Evolutionary conservation across 2,329 filamentous ascomycete species (phyloP).

Genomic region (Aspergillus hortae): DNA sequence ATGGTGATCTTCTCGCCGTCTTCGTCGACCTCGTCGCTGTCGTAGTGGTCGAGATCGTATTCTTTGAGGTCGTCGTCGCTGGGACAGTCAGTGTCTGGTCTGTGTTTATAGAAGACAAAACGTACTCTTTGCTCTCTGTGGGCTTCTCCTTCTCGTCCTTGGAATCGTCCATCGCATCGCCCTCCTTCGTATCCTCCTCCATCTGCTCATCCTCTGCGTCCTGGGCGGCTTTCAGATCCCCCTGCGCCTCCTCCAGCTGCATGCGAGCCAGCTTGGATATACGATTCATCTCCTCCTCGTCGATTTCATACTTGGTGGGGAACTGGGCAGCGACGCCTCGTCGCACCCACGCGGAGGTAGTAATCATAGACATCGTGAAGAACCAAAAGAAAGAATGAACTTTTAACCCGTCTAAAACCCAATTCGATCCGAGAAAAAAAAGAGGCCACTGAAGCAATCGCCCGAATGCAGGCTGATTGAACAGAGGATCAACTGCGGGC

Average conservation of each 20-base stretch:
- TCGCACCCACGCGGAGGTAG: slow-evolving; percentile 71
- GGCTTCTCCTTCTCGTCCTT: slow-evolving; percentile 22
- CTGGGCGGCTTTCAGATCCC: slow-evolving; percentile 73
- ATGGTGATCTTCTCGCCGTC: slow-evolving; percentile 73
- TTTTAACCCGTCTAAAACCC: background rate
- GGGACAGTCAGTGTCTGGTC: background rate
- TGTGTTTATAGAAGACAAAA: background rate
- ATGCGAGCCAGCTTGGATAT: slow-evolving; percentile 72
- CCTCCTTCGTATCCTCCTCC: slow-evolving; percentile 25
- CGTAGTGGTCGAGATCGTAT: slow-evolving; percentile 94
- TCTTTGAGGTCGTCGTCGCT: slow-evolving; percentile 82
- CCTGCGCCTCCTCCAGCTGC: slow-evolving; percentile 87
- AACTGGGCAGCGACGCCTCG: slow-evolving; percentile 73
- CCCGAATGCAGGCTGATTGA: background rate
- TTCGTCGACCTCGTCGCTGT: slow-evolving; percentile 72
- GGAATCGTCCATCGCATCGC: slow-evolving; percentile 21
- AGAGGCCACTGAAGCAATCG: background rate
- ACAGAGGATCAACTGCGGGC: background rate
- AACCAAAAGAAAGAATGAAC: background rate
- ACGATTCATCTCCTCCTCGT: slow-evolving; percentile 71
- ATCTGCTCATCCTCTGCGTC: slow-evolving; percentile 40
- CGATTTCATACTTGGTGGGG: slow-evolving; percentile 69
- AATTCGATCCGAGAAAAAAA: slow-evolving; percentile 3
- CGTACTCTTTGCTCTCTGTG: slow-evolving; percentile 16
- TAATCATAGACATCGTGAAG: slow-evolving; percentile 62